Evolutionary conservation across 148 eudicot genomes (phyloP), one percentile per base, ranked within the genome.

Genomic region (Fagopyrum homotropicum): DNA sequence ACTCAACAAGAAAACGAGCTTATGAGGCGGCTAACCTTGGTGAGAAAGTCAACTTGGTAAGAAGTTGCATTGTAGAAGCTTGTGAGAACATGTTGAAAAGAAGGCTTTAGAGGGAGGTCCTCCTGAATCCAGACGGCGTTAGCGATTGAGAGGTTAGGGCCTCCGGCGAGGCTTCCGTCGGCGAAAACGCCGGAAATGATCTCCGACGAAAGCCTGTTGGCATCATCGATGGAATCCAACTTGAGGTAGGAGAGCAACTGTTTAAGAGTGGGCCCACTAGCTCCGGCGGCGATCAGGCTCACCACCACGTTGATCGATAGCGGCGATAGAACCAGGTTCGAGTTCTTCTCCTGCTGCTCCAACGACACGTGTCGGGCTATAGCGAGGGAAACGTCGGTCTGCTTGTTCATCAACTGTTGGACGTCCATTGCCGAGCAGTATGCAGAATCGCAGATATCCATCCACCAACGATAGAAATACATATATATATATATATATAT

Each of bases 91-190:
- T 80, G 76, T 57, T 81, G 83, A 66, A 93, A 93, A 5, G 72
- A n/a, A 59, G 88, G 72, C 72, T 89, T 87, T 22, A 90, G 56
- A 17, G 77, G 50, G 11, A 88, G 77, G 5, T 80, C 78, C 40
- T 72, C 84, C 19, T 93, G 94, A 1, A 89, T 75, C 98, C 97
- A 93, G 29, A 91, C 82, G 6, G 92, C 92, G 69, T 89, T 89
- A 4, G 89, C 92, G 5, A 86, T 83, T 1, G 89, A 81, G 82
- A 93, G 19, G 61, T 52, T 54, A 4, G 93, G 92, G 22, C 94
- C 98, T 40, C 97, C 92, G 10, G 14, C 6, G 16, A 84, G 59
- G 15, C 79, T 78, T 0, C 88, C 94, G 74, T 88, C 92, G 26
- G 92, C 81, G 15, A 93, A 81, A 16, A 93, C 78, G 26, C 82